Percentiles rank a stretch among this genome's conserved stretches.
Conservation (phyloP, 1,284 basidiomycete species). For the Erythrobasidium hasegawianum region DNA sequence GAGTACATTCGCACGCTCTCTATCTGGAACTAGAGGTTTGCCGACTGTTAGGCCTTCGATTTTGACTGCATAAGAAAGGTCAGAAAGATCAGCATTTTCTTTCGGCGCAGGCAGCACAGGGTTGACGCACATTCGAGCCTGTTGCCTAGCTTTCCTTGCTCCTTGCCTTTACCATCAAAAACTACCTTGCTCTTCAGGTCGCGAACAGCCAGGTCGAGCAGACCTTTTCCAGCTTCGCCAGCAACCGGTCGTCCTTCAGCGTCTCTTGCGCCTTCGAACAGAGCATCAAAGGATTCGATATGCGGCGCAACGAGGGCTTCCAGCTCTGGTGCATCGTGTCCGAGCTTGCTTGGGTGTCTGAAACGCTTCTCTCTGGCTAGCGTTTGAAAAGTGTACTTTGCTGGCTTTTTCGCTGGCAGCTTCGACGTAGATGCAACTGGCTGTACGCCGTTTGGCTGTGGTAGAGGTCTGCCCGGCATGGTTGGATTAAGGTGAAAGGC, state of each 20-base stretch:
- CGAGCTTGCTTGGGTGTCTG: constrained; percentile 67
- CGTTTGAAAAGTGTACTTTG: constrained; percentile 64
- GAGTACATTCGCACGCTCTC: constrained; percentile 63
- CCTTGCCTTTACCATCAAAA: constrained; percentile 67
- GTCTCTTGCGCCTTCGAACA: constrained; percentile 68
- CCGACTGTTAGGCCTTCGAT: constrained; percentile 82
- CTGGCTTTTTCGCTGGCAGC: constrained; percentile 3
- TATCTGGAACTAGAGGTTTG: constrained; percentile 82
- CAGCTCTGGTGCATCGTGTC: constrained; percentile 74
- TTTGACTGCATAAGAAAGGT: constrained; percentile 64
- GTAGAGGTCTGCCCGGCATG: background rate
- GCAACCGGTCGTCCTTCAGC: constrained; percentile 49
- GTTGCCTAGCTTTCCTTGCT: constrained; percentile 47
- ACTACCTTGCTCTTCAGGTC: constrained; percentile 87
- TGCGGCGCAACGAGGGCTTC: constrained; percentile 93
- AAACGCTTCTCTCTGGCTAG: constrained; percentile 77
- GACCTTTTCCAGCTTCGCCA: constrained; percentile 72
- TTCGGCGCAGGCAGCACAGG: background rate
- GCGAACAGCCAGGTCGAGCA: constrained; percentile 73
- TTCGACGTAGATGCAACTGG: constrained; percentile 18
- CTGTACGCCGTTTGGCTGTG: background rate
- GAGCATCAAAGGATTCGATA: constrained; percentile 92
- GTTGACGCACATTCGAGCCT: constrained; percentile 48
- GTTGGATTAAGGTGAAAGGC: background rate
- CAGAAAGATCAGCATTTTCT: background rate